phyloP scores from a whole-genome alignment of 163 green algal genomes.

The Chloromonas sp. region DNA sequence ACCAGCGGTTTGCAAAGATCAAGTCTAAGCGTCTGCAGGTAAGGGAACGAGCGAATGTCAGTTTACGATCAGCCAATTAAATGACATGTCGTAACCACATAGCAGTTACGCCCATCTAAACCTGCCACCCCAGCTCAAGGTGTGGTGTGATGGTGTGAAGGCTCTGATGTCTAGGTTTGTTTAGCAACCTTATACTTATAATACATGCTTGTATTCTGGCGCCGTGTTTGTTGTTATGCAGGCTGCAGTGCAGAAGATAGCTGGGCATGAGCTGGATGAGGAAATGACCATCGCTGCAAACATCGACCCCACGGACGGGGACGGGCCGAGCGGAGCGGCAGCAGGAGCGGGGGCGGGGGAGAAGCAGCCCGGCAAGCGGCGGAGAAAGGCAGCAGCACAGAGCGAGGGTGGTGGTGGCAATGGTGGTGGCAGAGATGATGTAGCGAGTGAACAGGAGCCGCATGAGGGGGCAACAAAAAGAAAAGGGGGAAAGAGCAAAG shows the following conservation, averaged over 20 bases:
- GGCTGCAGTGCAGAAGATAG: not conserved
- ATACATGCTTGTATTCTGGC: too few species aligned
- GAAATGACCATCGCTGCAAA: not conserved
- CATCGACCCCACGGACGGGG: not conserved
- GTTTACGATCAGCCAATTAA: too few species aligned
- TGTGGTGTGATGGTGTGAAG: too few species aligned
- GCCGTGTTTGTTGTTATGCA: not conserved
- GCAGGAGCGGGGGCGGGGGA: not conserved
- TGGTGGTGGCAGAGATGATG: not conserved
- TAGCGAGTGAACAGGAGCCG: not conserved
- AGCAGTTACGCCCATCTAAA: too few species aligned
- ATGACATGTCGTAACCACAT: too few species aligned
- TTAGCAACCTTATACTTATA: too few species aligned
- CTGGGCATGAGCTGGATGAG: not conserved
- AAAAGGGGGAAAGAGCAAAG: too few species aligned
- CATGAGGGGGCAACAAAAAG: not conserved
- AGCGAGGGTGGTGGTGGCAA: not conserved
- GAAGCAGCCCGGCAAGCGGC: not conserved
- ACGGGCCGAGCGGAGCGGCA: not conserved
- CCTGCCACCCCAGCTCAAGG: too few species aligned
- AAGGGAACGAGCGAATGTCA: not conserved
- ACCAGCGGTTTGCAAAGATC: conserved; percentile 88
- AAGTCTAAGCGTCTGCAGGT: conserved; percentile 71
- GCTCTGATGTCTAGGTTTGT: too few species aligned
- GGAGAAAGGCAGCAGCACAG: not conserved